Conservation (phyloP, 345 rosid genomes). For the Citrus medica region DNA sequence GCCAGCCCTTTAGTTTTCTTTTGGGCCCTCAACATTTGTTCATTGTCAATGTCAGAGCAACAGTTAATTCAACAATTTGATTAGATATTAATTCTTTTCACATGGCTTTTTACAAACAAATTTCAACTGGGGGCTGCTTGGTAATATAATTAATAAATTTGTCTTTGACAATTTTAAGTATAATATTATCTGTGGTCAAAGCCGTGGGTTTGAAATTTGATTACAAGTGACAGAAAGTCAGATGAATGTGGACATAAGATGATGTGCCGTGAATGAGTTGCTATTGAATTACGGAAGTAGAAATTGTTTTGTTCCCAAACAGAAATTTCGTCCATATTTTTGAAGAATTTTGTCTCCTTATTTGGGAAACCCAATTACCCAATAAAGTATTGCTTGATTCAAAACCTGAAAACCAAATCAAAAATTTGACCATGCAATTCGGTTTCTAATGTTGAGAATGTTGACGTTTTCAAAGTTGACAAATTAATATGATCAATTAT, state of each 20-base stretch:
- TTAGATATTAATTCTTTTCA: background rate
- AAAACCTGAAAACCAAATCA: background rate
- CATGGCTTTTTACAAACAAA: background rate
- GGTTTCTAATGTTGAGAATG: background rate
- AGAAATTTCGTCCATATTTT: background rate
- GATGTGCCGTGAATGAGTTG: slow-evolving; percentile 3
- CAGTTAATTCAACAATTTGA: background rate
- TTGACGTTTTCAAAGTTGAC: slow-evolving; percentile 8
- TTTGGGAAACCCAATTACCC: background rate
- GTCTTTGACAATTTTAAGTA: background rate
- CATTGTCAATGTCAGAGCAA: background rate
- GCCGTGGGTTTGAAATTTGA: background rate
- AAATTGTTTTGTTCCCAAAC: background rate
- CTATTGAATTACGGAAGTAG: background rate
- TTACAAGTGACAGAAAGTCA: background rate
- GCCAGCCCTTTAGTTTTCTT: background rate
- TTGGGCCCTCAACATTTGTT: background rate
- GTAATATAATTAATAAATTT: too few species aligned
- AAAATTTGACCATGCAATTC: background rate
- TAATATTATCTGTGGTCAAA: background rate
- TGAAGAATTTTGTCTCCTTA: background rate
- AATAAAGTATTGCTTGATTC: background rate
- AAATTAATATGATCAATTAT: too few species aligned
- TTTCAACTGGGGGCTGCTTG: background rate
- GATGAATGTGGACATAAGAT: background rate